phyloP scores from a whole-genome alignment of 768 basidiomycete genomes.

The Collybia sp. region DNA sequence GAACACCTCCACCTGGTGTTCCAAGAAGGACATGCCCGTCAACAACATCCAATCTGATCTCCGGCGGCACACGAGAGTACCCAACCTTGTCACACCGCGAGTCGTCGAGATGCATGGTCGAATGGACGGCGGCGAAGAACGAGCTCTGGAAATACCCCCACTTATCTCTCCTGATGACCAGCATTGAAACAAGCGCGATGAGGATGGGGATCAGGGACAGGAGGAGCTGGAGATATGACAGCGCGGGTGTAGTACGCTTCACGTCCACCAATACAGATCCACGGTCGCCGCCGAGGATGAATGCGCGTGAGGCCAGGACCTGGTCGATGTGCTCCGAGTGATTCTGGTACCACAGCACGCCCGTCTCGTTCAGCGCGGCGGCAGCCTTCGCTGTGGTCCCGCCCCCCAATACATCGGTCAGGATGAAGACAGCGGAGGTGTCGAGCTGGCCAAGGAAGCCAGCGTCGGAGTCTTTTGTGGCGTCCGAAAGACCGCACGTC shows the following conservation, averaged over 20 bases:
- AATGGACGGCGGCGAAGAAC: constrained; percentile 7
- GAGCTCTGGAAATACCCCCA: constrained; percentile 14
- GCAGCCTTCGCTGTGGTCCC: constrained; percentile 8
- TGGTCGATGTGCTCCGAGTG: constrained; percentile 7
- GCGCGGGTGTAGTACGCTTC: constrained; percentile 9
- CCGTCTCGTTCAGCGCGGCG: constrained; percentile 8
- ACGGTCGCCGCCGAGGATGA: constrained; percentile 11
- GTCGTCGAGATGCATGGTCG: neutral
- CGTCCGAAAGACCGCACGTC: neutral
- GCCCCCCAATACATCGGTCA: constrained; percentile 12
- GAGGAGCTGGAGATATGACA: constrained; percentile 13
- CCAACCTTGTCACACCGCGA: neutral
- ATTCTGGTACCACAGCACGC: constrained; percentile 9
- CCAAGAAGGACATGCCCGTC: neutral
- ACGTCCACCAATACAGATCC: constrained; percentile 6
- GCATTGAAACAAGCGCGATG: constrained; percentile 1
- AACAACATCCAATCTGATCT: neutral
- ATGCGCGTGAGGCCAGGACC: constrained; percentile 9
- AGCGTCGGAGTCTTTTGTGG: constrained; percentile 4
- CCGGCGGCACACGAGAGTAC: neutral
- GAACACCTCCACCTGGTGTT: constrained; percentile 1
- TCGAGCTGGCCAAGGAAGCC: constrained; percentile 12
- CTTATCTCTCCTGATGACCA: constrained; percentile 6
- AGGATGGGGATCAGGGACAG: constrained; percentile 9
- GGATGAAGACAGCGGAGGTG: constrained; percentile 10